These are phyloP conservation scores for Coemansia sp. DNA, from an alignment of 192 early-diverging fungal genomes.

Conservation along the genomic window DNA sequence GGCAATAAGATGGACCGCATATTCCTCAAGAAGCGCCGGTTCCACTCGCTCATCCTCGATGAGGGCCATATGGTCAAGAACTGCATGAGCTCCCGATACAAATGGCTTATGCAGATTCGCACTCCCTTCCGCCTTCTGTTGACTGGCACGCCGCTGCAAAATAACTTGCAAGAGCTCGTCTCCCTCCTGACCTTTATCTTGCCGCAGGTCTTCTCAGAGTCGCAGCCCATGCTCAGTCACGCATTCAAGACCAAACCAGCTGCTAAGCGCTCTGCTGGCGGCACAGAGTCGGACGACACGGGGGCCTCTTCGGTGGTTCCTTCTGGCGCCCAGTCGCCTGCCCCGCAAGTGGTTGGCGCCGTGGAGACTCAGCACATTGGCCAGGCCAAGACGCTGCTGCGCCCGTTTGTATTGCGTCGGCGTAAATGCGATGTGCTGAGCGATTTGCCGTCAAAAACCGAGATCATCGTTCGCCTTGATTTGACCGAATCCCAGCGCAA, in stretches of 20 bases:
- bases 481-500: constrained; percentile 53
- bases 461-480: constrained; percentile 54
- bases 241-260: constrained; percentile 43
- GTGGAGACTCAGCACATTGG: constrained; percentile 62
- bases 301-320: constrained; percentile 19
- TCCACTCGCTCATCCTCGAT: constrained; percentile 76
- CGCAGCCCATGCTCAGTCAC: constrained; percentile 42
- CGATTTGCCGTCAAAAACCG: constrained; percentile 64
- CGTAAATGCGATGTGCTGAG: constrained; percentile 71
- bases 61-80: constrained; percentile 95
- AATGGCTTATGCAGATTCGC: constrained; percentile 66
- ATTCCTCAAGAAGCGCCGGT: constrained; percentile 66
- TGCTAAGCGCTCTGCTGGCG: constrained; percentile 3
- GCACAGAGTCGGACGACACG: constrained; percentile 36
- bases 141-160: constrained; percentile 85
- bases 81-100: constrained; percentile 72
- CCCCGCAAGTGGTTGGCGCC: constrained; percentile 13
- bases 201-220: constrained; percentile 70
- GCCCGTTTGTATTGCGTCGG: constrained; percentile 84
- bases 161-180: constrained; percentile 85
- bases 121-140: constrained; percentile 66
- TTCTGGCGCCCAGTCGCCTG: constrained; percentile 42
- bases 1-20: constrained; percentile 65
- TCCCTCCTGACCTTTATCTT: constrained; percentile 84
- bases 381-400: constrained; percentile 78